These are phyloP conservation scores for Phytopythium ostracodes DNA, from an alignment of 352 stramenopile genomes.

Conservation along the genomic window DNA sequence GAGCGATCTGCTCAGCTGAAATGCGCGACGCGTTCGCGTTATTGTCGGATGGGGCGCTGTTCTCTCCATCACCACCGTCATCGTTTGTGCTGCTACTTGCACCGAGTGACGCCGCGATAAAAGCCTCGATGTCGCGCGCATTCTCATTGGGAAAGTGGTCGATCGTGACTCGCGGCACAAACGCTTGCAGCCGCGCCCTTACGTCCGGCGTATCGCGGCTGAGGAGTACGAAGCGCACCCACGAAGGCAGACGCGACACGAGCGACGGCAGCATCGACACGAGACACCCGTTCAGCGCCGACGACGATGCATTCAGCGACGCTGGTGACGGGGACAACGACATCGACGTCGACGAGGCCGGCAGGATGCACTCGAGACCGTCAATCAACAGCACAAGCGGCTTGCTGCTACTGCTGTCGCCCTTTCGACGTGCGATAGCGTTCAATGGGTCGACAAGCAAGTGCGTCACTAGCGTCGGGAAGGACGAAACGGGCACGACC, in stretches of 20 bases:
- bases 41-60: not conserved
- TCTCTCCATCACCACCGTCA: not conserved
- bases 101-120: not conserved
- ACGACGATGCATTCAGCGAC: conserved; percentile 12
- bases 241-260: conserved; percentile 47
- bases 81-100: not conserved
- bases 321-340: conserved; percentile 4
- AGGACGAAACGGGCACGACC: conserved; percentile 68
- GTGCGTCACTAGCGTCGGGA: conserved; percentile 42
- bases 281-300: conserved; percentile 40
- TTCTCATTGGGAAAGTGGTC: conserved; percentile 46
- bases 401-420: conserved; percentile 15
- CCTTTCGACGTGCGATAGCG: conserved; percentile 47
- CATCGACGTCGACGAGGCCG: conserved; percentile 12
- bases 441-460: conserved; percentile 62
- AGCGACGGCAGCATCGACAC: conserved; percentile 54
- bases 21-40: conserved; percentile 10
- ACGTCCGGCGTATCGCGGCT: conserved; percentile 63
- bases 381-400: conserved; percentile 62
- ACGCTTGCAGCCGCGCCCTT: conserved; percentile 51
- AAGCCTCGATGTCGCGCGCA: conserved; percentile 35
- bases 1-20: conserved; percentile 30
- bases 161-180: conserved; percentile 37
- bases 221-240: conserved; percentile 62
- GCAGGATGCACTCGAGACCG: conserved; percentile 51